Percentiles rank a stretch among this genome's conserved stretches.
These are phyloP conservation scores for Tillandsia leiboldiana DNA, from an alignment of 176 grass and related monocot genomes.

Conservation along the genomic window DNA sequence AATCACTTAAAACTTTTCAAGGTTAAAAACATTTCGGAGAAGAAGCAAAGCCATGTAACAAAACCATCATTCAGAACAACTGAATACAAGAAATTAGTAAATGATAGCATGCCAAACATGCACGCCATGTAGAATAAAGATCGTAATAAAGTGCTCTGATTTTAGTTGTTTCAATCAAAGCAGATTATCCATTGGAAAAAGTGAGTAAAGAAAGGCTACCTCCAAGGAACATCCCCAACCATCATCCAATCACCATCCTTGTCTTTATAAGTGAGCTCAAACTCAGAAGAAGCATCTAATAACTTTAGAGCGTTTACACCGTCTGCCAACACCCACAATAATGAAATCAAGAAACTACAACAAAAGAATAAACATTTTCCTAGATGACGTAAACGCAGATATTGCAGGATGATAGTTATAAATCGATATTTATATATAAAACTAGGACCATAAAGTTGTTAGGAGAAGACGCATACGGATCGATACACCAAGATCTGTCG, in stretches of 20 bases:
- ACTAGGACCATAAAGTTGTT: not conserved
- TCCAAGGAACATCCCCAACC: constrained; percentile 31
- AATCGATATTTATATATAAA: not conserved
- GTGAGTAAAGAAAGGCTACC: constrained; percentile 3
- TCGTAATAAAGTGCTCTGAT: no score
- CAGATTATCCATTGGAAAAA: not conserved
- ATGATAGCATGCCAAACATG: not conserved
- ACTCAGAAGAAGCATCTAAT: constrained; percentile 22
- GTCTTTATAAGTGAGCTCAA: constrained; percentile 25
- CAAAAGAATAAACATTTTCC: not conserved
- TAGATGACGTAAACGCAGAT: not conserved
- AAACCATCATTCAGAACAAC: not conserved
- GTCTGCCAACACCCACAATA: constrained; percentile 1
- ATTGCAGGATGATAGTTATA: not conserved
- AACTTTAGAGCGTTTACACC: constrained; percentile 14
- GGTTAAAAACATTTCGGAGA: not conserved
- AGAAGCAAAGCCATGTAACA: not conserved
- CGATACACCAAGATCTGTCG: not conserved
- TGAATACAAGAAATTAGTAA: not conserved
- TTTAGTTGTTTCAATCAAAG: not conserved
- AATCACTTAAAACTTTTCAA: not conserved
- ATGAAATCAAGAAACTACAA: not conserved
- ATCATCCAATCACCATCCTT: constrained; percentile 31
- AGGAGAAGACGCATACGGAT: not conserved
- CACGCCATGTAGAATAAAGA: no score